Percentiles rank a stretch among this genome's conserved stretches.
Conservation (phyloP, 2,329 filamentous ascomycete genomes). For the Nemania abortiva region DNA sequence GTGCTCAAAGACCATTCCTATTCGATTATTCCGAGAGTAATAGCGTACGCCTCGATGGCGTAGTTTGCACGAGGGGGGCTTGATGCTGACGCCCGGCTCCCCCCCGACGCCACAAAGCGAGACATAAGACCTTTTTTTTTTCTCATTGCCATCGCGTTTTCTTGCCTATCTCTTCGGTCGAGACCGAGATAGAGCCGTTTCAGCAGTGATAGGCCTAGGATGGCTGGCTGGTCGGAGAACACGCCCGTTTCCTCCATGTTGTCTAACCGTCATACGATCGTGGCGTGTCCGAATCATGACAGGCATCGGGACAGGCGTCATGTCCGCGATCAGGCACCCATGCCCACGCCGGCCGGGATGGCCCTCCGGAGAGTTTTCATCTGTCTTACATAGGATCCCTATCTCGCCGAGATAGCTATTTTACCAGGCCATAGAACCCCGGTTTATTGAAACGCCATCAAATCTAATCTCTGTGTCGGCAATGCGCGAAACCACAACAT, state of each 20-base stretch:
- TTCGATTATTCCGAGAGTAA: neutral
- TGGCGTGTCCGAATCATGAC: constrained; percentile 26
- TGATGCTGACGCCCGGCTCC: neutral
- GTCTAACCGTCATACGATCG: constrained; percentile 32
- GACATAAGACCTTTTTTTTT: neutral
- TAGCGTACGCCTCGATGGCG: neutral
- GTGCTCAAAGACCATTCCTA: neutral
- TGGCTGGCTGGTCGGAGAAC: neutral
- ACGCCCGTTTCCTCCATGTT: neutral
- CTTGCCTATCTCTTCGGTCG: constrained; percentile 3
- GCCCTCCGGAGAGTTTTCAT: constrained; percentile 12
- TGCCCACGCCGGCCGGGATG: constrained; percentile 16
- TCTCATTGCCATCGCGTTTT: constrained; percentile 1
- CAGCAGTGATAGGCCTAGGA: constrained; percentile 8
- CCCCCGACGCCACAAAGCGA: neutral
- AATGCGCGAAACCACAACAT: constrained; percentile 15
- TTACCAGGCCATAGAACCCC: neutral
- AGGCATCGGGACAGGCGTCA: constrained; percentile 27
- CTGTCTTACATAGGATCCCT: neutral
- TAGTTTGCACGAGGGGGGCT: neutral
- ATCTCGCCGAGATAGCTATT: neutral
- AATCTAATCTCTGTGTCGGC: constrained; percentile 17
- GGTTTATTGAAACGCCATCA: neutral
- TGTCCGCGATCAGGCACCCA: constrained; percentile 20
- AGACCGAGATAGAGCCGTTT: constrained; percentile 14